Evolutionary conservation across 2,329 filamentous ascomycete species (phyloP), one percentile per base, ranked within the genome.

Genomic region (Pyrenochaeta sp.): DNA sequence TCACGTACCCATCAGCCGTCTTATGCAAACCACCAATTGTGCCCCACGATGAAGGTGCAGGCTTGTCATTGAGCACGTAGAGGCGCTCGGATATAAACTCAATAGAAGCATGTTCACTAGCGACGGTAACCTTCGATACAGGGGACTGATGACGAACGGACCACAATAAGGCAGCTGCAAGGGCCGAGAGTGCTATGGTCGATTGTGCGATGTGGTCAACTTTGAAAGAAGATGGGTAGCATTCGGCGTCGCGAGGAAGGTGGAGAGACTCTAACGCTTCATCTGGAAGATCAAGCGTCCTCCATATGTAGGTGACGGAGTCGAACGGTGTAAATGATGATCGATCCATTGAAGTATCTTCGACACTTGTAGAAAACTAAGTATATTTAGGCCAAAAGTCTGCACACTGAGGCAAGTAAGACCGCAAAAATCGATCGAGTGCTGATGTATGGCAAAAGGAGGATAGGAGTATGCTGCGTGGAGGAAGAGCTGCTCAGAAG

Each of bases 51-150:
- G 77, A 72, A 0, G 71, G 64, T 3, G 63, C 59, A 13, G 74
- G 67, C n/a, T 74, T 68, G 2, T 76, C 78, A 25, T 81, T 68
- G 3, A 87, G 67, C 0, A 70, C 72, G 54, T 84, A 84, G 1
- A 86, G 69, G 1, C 80, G 71, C 59, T 86, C 84, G 0, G 84
- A 86, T 24, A 81, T 80, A 72, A 85, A 88, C 59, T 87, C 85
- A 3, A 81, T 67, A 6, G 76, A 71, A 0, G 85, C 84, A 59
- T 85, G 82, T 24, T 79, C 72, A 0, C 78, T 72, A 1, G 79
- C 74, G 0, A 86, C 81, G 1, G 65, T 77, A 1, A 85, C 79
- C 0, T 27, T 59, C 0, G 82, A 79, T 0, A 81, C 55, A 0
- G 58, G 0, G 0, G 34, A 63, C 5, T 52, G 6, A 8, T 75